A percentile compares a stretch with the other conserved stretches of the same genome.
These are phyloP conservation scores for Penicillium simplicissimum DNA, from an alignment of 495 filamentous ascomycete species.

Conservation along the genomic window DNA sequence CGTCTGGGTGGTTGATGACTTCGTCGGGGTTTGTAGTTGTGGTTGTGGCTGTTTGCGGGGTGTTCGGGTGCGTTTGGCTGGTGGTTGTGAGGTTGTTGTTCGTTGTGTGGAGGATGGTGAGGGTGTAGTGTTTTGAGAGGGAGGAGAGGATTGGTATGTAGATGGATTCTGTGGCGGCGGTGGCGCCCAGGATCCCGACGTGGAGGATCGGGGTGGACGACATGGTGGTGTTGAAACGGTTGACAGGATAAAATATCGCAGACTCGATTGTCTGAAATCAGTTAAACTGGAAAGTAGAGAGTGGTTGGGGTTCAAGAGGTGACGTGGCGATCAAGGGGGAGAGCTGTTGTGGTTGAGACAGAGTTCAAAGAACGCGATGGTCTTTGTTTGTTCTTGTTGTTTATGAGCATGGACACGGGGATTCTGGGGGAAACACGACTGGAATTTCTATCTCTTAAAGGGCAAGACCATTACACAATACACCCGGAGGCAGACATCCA, in stretches of 20 bases:
- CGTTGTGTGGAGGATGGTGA: slow-evolving; percentile 45
- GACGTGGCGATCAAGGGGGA: slow-evolving; percentile 4
- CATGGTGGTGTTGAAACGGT: not conserved
- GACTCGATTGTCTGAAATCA: not conserved
- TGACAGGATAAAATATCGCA: not conserved
- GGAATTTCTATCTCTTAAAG: not conserved
- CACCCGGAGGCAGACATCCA: not conserved
- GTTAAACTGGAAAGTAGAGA: not conserved
- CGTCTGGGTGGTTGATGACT: slow-evolving; percentile 24
- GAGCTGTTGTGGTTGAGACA: not conserved
- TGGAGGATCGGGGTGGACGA: slow-evolving; percentile 19
- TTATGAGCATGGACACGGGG: not conserved
- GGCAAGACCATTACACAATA: not conserved
- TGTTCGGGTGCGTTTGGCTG: slow-evolving; percentile 16
- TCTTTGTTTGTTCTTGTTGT: not conserved
- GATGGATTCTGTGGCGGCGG: slow-evolving; percentile 48
- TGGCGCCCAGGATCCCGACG: slow-evolving; percentile 50
- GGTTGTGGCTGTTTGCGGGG: slow-evolving; percentile 15
- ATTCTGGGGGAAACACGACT: not conserved
- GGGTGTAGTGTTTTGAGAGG: slow-evolving; percentile 40
- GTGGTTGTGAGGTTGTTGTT: slow-evolving; percentile 15
- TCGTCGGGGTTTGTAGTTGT: slow-evolving; percentile 16
- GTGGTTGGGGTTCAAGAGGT: not conserved
- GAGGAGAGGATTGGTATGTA: slow-evolving; percentile 50
- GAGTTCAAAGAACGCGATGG: not conserved